Evolutionary conservation across 1,284 basidiomycete species (phyloP).

Genomic region (Singerocomus rubriflavus): DNA sequence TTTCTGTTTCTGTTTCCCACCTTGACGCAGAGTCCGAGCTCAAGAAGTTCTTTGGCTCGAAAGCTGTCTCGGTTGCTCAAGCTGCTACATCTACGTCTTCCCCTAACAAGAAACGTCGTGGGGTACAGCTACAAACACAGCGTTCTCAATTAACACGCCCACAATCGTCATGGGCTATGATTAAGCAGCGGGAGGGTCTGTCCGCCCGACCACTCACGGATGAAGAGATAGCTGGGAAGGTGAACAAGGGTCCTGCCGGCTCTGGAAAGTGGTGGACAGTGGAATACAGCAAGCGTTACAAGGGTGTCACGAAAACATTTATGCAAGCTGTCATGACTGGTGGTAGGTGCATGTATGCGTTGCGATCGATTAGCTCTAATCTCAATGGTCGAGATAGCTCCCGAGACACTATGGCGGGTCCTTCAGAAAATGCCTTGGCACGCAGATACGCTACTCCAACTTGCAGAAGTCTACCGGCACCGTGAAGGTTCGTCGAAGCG

Average conservation of each 20-base stretch:
- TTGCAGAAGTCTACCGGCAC: constrained; percentile 81
- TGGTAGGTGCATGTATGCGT: constrained; percentile 45
- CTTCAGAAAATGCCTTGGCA: constrained; percentile 73
- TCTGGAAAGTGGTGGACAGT: constrained; percentile 84
- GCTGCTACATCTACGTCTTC: constrained; percentile 32
- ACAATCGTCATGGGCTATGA: constrained; percentile 59
- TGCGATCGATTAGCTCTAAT: background rate
- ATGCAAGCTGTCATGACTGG: constrained; percentile 77
- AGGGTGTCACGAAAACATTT: constrained; percentile 76
- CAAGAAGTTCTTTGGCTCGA: constrained; percentile 88
- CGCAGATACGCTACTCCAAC: constrained; percentile 85
- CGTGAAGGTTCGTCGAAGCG: constrained; percentile 61
- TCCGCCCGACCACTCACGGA: constrained; percentile 56
- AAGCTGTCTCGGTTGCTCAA: constrained; percentile 68
- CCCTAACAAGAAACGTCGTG: constrained; percentile 31
- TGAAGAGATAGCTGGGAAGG: constrained; percentile 51
- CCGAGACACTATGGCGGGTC: constrained; percentile 61
- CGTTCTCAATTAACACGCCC: constrained; percentile 65
- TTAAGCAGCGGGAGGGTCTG: constrained; percentile 66
- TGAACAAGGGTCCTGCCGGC: constrained; percentile 38
- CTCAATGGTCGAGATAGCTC: constrained; percentile 44
- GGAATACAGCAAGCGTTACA: constrained; percentile 81
- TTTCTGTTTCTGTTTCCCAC: constrained; percentile 73
- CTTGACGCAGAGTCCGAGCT: constrained; percentile 88
- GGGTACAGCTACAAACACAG: constrained; percentile 32